These are phyloP conservation scores for Citrullus mucosospermus DNA, from an alignment of 306 rosid species.

Conservation along the genomic window DNA sequence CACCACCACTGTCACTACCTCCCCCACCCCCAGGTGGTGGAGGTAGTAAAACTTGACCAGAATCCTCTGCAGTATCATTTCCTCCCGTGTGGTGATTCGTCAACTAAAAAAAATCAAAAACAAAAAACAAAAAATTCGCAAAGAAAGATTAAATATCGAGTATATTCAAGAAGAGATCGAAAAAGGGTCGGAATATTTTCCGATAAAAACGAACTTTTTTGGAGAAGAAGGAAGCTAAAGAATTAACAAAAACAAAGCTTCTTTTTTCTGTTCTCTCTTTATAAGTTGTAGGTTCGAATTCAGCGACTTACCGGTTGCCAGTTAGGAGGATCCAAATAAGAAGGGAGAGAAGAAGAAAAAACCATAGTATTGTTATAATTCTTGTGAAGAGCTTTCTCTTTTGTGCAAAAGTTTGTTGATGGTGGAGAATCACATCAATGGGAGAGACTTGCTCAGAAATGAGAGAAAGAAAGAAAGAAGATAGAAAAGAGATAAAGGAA, in stretches of 20 bases:
- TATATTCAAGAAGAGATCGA: conserved; percentile 54
- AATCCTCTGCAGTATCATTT: conserved; percentile 16
- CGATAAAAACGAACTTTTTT: not conserved
- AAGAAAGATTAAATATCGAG: conserved; percentile 15
- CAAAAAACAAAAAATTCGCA: not conserved
- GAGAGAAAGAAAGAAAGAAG: conserved; percentile 22
- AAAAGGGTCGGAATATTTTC: conserved; percentile 27
- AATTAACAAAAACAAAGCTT: not conserved
- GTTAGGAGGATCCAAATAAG: conserved; percentile 78
- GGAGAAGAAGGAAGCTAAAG: not conserved
- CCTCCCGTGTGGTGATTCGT: conserved; percentile 11
- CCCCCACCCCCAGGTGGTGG: conserved; percentile 8
- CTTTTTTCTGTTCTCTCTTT: not conserved
- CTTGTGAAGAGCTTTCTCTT: conserved; percentile 31
- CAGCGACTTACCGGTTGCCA: conserved; percentile 51
- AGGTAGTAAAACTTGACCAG: conserved; percentile 17
- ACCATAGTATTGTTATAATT: conserved; percentile 43
- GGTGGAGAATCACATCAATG: conserved; percentile 84
- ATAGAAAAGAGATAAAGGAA: conserved; percentile 25
- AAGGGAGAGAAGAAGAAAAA: conserved; percentile 71
- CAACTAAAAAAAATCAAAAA: conserved; percentile 12
- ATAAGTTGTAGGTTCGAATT: not conserved
- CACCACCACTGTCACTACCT: conserved; percentile 8
- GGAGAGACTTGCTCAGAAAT: conserved; percentile 24
- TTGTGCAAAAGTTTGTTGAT: conserved; percentile 38